Percentiles rank a stretch among this genome's conserved stretches.
These are phyloP conservation scores for Coffea canephora DNA, from an alignment of 257 asterid species.

Conservation along the genomic window DNA sequence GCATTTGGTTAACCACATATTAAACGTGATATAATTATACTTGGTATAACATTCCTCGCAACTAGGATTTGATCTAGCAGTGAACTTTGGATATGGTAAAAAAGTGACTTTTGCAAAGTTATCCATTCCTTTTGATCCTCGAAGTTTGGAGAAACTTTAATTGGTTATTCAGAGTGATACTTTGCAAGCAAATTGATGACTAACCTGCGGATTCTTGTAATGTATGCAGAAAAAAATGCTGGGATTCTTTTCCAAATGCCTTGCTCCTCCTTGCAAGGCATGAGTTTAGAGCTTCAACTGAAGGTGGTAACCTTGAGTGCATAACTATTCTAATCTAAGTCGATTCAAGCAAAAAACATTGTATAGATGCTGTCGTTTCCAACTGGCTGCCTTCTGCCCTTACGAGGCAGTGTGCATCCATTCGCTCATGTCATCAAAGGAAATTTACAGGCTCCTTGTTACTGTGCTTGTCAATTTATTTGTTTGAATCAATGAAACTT, in stretches of 20 bases:
- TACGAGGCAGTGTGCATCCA: neutral
- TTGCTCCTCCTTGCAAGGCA: conserved; percentile 73
- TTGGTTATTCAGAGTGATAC: neutral
- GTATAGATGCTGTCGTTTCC: neutral
- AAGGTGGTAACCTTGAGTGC: neutral
- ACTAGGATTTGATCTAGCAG: neutral
- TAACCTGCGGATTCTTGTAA: neutral
- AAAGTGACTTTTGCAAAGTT: no score
- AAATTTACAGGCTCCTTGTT: no score
- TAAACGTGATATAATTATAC: neutral
- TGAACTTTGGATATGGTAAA: no score
- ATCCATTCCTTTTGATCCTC: neutral
- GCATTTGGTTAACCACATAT: no score
- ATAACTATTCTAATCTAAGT: neutral
- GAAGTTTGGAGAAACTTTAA: neutral
- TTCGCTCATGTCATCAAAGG: neutral
- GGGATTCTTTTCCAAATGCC: conserved; percentile 87
- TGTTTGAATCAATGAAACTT: neutral
- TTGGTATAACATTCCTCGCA: neutral
- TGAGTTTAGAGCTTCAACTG: conserved; percentile 24
- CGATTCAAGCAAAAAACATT: neutral
- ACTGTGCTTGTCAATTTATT: neutral
- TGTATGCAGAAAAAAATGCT: conserved; percentile 67
- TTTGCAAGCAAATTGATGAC: neutral
- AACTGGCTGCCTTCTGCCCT: neutral